phyloP scores from a whole-genome alignment of 352 stramenopile genomes.

The Pythium aphanidermatum region DNA sequence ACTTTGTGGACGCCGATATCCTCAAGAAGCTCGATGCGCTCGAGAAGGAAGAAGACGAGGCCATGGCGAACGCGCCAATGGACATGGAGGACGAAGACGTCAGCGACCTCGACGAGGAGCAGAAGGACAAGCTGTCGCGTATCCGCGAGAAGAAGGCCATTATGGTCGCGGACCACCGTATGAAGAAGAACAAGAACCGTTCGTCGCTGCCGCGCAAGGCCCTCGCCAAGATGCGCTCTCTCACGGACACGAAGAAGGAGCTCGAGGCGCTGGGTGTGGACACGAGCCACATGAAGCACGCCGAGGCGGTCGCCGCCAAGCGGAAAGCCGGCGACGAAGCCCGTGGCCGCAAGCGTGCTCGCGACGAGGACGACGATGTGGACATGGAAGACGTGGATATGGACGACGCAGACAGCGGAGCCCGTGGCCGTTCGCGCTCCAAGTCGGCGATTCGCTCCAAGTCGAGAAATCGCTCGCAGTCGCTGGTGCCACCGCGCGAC shows the following conservation, averaged over 20 bases:
- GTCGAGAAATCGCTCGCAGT: conserved; percentile 78
- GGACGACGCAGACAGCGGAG: conserved; percentile 36
- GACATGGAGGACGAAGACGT: conserved; percentile 85
- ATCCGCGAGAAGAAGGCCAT: conserved; percentile 85
- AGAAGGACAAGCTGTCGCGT: conserved; percentile 86
- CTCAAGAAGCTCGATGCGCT: conserved; percentile 93
- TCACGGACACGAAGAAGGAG: conserved; percentile 87
- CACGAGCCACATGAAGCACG: conserved; percentile 88
- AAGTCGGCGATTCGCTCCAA: conserved; percentile 70
- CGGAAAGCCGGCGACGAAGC: conserved; percentile 53
- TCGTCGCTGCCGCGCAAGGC: conserved; percentile 86
- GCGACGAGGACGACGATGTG: conserved; percentile 80
- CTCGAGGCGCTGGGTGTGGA: conserved; percentile 90
- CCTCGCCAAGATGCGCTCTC: conserved; percentile 62
- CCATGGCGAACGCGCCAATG: conserved; percentile 87
- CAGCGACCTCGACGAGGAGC: conserved; percentile 94
- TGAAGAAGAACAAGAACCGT: conserved; percentile 96
- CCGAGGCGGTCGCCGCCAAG: conserved; percentile 65
- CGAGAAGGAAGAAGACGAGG: conserved; percentile 96
- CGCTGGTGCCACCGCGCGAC: conserved; percentile 67
- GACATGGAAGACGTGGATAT: conserved; percentile 86
- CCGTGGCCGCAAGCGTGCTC: conserved; percentile 80
- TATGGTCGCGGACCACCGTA: conserved; percentile 77
- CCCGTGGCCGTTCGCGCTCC: conserved; percentile 56
- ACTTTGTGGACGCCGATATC: conserved; percentile 99